A percentile compares a stretch with the other conserved stretches of the same genome.
These are phyloP conservation scores for Fusarium tjaetaba DNA, from an alignment of 2,329 filamentous ascomycete genomes.

Conservation along the genomic window DNA sequence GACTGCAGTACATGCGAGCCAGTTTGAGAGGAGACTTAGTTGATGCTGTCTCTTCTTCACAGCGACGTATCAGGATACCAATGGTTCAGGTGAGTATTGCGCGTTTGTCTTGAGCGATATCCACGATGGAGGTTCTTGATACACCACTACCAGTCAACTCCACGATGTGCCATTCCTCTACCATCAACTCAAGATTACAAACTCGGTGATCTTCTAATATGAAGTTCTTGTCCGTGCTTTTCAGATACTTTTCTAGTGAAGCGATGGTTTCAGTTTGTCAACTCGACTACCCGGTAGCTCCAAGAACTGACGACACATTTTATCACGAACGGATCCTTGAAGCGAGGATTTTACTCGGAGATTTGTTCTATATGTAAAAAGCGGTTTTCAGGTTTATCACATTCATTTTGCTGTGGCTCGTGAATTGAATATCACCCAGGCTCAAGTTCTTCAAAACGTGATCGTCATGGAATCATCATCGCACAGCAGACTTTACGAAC, in stretches of 20 bases:
- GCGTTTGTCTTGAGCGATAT: not conserved
- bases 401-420: rapidly evolving
- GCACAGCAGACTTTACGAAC: rapidly evolving
- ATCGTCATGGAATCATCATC: rapidly evolving
- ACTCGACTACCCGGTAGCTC: not conserved
- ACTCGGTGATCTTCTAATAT: not conserved
- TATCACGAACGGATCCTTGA: rapidly evolving
- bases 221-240: not conserved
- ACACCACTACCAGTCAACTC: not conserved
- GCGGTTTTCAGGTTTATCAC: rapidly evolving
- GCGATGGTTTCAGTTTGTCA: not conserved
- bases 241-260: not conserved
- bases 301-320: not conserved
- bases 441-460: rapidly evolving
- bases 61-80: not conserved
- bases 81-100: rapidly evolving
- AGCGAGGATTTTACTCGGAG: rapidly evolving
- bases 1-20: not conserved
- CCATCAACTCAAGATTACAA: rapidly evolving
- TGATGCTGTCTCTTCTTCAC: not conserved
- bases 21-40: not conserved
- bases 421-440: rapidly evolving
- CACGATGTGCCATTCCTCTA: too few relatives aligned
- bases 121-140: not conserved
- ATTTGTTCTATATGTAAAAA: rapidly evolving